Evolutionary conservation across 805 yeast genomes (phyloP).

Genomic region (Schizosaccharomyces lindneri): DNA sequence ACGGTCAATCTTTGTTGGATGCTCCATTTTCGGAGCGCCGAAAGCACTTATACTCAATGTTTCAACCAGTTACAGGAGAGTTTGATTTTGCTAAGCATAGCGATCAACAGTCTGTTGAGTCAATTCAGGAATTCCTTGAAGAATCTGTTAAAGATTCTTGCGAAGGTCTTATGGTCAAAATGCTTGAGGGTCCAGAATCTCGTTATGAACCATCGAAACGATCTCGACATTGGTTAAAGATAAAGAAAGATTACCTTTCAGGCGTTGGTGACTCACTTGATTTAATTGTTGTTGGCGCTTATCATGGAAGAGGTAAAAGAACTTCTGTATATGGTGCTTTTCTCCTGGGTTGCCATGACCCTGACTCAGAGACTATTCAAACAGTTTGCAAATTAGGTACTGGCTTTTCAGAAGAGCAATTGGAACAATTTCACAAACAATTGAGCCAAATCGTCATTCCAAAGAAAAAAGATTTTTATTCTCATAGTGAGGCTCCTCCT

Average conservation of each 20-base stretch:
- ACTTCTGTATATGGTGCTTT: constrained; percentile 93
- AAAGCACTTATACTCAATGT: constrained; percentile 26
- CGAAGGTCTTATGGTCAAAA: constrained; percentile 90
- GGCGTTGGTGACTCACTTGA: constrained; percentile 94
- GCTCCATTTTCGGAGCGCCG: constrained; percentile 51
- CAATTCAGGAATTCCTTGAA: constrained; percentile 63
- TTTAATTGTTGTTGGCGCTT: constrained; percentile 81
- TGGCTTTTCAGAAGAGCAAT: constrained; percentile 73
- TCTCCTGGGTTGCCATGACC: constrained; percentile 67
- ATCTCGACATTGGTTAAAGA: constrained; percentile 79
- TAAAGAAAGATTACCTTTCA: constrained; percentile 80
- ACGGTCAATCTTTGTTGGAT: constrained; percentile 35
- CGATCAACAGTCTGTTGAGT: constrained; percentile 45
- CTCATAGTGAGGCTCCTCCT: constrained; percentile 31
- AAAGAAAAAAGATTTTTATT: constrained; percentile 39
- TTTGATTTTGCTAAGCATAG: constrained; percentile 56
- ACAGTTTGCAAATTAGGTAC: constrained; percentile 95
- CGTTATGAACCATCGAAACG: constrained; percentile 85
- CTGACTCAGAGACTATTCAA: constrained; percentile 77
- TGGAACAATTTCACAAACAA: constrained; percentile 31
- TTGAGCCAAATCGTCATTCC: constrained; percentile 43
- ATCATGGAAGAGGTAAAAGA: constrained; percentile 78
- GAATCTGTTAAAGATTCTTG: constrained; percentile 73
- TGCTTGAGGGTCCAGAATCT: constrained; percentile 57
- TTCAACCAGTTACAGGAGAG: constrained; percentile 44